These are phyloP conservation scores for Gnomoniopsis sp. DNA, from an alignment of 2,329 filamentous ascomycete species.

Conservation along the genomic window DNA sequence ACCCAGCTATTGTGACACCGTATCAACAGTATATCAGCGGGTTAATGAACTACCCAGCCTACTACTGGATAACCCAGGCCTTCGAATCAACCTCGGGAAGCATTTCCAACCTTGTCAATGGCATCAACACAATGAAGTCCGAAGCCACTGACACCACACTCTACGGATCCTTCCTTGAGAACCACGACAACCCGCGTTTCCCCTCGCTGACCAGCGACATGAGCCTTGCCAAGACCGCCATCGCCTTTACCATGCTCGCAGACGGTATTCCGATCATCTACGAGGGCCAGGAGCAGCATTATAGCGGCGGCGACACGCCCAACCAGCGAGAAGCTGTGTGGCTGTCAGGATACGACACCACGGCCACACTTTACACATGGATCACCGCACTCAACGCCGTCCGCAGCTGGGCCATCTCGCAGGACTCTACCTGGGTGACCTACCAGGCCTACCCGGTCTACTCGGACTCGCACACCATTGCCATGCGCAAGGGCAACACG, in stretches of 20 bases:
- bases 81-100: slow-evolving; percentile 26
- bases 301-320: slow-evolving; percentile 38
- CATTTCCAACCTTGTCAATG: slow-evolving; percentile 33
- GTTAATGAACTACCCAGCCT: slow-evolving; percentile 49
- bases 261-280: slow-evolving; percentile 59
- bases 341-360: slow-evolving; percentile 42
- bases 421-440: slow-evolving; percentile 34
- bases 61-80: slow-evolving; percentile 26
- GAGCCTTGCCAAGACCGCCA: slow-evolving; percentile 47
- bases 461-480: slow-evolving; percentile 38
- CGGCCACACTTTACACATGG: slow-evolving; percentile 39
- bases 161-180: slow-evolving; percentile 43
- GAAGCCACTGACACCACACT: slow-evolving; percentile 32
- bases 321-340: slow-evolving; percentile 48
- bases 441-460: slow-evolving; percentile 36
- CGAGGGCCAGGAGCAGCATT: slow-evolving; percentile 56
- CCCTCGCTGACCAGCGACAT: slow-evolving; percentile 42
- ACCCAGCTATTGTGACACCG: slow-evolving; percentile 38
- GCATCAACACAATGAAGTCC: slow-evolving; percentile 23
- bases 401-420: slow-evolving; percentile 40
- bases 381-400: slow-evolving; percentile 47
- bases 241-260: slow-evolving; percentile 51
- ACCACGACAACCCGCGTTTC: slow-evolving; percentile 46
- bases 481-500: slow-evolving; percentile 41
- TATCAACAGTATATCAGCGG: slow-evolving; percentile 47